phyloP scores from a whole-genome alignment of 2,329 filamentous ascomycete species.

The Ceratocystis colombiana region DNA sequence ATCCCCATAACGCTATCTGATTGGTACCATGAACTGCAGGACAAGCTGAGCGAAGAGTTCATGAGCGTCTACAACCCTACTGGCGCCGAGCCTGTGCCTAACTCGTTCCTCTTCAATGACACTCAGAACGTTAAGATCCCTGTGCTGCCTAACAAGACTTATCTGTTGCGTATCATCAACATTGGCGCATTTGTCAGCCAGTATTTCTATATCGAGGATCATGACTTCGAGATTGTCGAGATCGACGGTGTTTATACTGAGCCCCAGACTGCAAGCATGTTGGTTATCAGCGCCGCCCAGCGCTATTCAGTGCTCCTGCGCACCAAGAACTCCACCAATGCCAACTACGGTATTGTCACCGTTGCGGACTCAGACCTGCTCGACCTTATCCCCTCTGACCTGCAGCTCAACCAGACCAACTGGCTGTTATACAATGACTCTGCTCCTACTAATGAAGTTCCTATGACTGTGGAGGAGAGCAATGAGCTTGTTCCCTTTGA shows the following conservation, averaged over 20 bases:
- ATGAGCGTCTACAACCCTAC: conserved; percentile 39
- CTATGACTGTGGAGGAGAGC: conserved; percentile 30
- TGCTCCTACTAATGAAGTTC: conserved; percentile 28
- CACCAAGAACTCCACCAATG: conserved; percentile 36
- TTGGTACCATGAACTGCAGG: conserved; percentile 52
- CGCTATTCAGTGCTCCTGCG: conserved; percentile 42
- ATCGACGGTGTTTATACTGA: conserved; percentile 44
- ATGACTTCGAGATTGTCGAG: conserved; percentile 34
- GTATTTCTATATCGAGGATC: conserved; percentile 40
- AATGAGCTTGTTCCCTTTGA: conserved; percentile 47
- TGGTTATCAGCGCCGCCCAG: conserved; percentile 43
- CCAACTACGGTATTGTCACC: conserved; percentile 39
- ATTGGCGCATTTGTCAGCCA: conserved; percentile 44
- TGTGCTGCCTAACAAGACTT: conserved; percentile 42
- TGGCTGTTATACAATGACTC: conserved; percentile 32
- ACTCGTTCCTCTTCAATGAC: conserved; percentile 46
- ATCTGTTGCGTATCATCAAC: conserved; percentile 46
- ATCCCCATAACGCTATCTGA: conserved; percentile 48
- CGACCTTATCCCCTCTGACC: conserved; percentile 39
- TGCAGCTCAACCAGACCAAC: conserved; percentile 40
- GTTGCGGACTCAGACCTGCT: conserved; percentile 27
- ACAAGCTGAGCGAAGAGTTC: conserved; percentile 39
- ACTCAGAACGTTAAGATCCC: conserved; percentile 36
- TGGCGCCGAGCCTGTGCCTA: conserved; percentile 47
- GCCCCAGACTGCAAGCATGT: conserved; percentile 35